Evolutionary conservation across 768 basidiomycete genomes (phyloP).

Genomic region (Amyloporia xantha): DNA sequence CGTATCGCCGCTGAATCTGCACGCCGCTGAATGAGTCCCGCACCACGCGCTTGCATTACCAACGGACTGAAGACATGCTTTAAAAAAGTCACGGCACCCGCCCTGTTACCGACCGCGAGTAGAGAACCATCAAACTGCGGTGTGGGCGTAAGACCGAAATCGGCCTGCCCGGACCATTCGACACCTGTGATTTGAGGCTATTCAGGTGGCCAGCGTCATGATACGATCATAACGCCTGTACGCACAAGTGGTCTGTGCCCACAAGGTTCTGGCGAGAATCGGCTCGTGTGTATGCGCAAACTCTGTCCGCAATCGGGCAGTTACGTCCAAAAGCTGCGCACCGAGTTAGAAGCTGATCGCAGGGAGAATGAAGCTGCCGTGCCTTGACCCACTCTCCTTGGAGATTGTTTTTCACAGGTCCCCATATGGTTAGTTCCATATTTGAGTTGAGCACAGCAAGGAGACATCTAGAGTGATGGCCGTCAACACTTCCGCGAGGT

Average conservation of each 20-base stretch:
- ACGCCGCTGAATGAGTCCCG: neutral
- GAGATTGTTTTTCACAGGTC: constrained; percentile 55
- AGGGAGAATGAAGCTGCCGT: constrained; percentile 7
- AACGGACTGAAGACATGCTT: constrained; percentile 33
- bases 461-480: constrained; percentile 46
- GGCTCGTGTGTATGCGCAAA: constrained; percentile 11
- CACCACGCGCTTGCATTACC: constrained; percentile 1
- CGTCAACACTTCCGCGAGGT: no score
- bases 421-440: constrained; percentile 68
- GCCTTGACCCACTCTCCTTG: constrained; percentile 73
- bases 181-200: constrained; percentile 40
- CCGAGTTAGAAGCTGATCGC: neutral
- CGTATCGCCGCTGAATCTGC: constrained; percentile 11
- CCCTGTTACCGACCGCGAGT: constrained; percentile 62
- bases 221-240: constrained; percentile 6
- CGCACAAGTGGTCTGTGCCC: constrained; percentile 54
- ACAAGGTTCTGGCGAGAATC: constrained; percentile 28
- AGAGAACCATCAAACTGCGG: constrained; percentile 53
- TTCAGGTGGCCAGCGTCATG: constrained; percentile 1
- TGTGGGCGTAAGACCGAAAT: constrained; percentile 46
- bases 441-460: constrained; percentile 67
- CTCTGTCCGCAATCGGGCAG: constrained; percentile 38
- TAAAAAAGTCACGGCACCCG: constrained; percentile 54
- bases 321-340: constrained; percentile 49
- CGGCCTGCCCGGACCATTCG: constrained; percentile 58